Conservation (phyloP, 805 yeast genomes). For the Yarrowia osloensis region DNA sequence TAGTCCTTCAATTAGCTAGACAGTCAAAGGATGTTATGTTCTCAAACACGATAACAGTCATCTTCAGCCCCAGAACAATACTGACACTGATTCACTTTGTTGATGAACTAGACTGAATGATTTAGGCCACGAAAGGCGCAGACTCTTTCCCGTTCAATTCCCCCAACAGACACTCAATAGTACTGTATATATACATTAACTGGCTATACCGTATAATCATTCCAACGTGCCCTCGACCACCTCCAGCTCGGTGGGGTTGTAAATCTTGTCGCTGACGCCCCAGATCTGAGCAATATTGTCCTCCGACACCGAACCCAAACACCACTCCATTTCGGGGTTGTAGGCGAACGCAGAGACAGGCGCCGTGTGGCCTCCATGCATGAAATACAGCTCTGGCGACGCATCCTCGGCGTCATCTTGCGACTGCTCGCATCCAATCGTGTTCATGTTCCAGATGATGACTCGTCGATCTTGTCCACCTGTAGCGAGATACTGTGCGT, state of each 20-base stretch:
- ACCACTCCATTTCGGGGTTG: constrained; percentile 60
- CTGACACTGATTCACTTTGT: no score
- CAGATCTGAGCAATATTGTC: constrained; percentile 76
- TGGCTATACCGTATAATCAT: not conserved
- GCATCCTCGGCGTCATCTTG: constrained; percentile 59
- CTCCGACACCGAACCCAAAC: constrained; percentile 69
- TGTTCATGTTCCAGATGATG: constrained; percentile 70
- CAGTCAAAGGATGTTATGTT: no score
- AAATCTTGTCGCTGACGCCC: constrained; percentile 39
- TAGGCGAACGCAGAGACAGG: constrained; percentile 66
- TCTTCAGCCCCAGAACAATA: no score
- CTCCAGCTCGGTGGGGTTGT: constrained; percentile 10
- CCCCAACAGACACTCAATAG: no score
- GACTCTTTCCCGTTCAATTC: no score
- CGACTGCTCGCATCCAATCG: constrained; percentile 55
- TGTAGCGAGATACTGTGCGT: constrained; percentile 57
- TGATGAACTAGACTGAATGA: no score
- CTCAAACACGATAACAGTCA: no score
- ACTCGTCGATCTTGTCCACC: constrained; percentile 69
- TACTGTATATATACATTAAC: not conserved
- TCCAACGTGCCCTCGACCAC: not conserved
- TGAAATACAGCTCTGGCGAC: constrained; percentile 75
- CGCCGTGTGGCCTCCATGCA: constrained; percentile 89
- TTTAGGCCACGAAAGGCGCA: no score
- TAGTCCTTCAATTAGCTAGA: no score